These are phyloP conservation scores for Bryoerythrophyllum caledonicum DNA, from an alignment of 225 moss, liverwort and hornwort species.

Conservation along the genomic window DNA sequence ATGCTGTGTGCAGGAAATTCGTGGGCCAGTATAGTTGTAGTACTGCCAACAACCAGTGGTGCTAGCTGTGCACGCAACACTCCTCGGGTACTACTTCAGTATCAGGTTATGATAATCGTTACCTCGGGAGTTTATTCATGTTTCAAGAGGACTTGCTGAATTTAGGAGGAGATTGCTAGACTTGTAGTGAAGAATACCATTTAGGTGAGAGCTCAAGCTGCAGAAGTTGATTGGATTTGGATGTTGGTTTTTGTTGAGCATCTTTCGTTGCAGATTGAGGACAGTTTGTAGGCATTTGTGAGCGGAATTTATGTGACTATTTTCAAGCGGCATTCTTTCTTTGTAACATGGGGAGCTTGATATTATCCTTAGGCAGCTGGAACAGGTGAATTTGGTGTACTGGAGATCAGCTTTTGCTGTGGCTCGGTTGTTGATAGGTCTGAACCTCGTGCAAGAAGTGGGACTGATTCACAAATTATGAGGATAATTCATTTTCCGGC, in stretches of 20 bases:
- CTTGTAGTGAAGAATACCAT: neutral
- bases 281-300: neutral
- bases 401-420: neutral
- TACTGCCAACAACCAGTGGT: neutral
- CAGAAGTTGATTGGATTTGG: neutral
- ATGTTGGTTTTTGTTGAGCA: neutral
- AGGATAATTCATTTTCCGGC: neutral
- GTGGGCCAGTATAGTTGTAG: too few species aligned
- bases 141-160: too few species aligned
- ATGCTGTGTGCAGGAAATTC: neutral
- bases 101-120: too few species aligned
- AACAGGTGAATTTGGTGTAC: neutral
- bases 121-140: too few species aligned
- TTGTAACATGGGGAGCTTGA: neutral
- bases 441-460: neutral
- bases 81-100: too few species aligned
- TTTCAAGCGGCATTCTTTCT: neutral
- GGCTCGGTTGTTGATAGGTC: neutral
- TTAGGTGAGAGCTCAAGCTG: neutral
- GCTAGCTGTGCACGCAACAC: too few species aligned
- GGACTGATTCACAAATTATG: neutral
- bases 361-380: neutral
- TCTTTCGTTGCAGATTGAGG: neutral
- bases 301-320: neutral
- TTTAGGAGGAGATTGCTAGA: too few species aligned